These are phyloP conservation scores for Sequoia sempervirens DNA, from an alignment of 75 land plant genomes.

Conservation along the genomic window DNA sequence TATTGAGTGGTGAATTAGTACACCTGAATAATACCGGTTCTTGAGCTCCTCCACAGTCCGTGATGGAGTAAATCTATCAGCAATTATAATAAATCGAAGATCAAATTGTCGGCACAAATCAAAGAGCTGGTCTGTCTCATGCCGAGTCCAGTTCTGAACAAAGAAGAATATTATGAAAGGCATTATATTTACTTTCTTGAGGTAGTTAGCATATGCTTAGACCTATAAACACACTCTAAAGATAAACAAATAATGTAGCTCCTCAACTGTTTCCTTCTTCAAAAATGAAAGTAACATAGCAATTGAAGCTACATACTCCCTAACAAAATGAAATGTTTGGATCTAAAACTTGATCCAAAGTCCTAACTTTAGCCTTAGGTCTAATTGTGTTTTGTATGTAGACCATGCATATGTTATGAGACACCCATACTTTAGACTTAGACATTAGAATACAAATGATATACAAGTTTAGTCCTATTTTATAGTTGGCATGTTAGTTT, in stretches of 20 bases:
- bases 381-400: neutral
- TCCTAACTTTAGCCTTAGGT: neutral
- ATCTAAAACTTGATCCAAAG: neutral
- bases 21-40: constrained; percentile 87
- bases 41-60: constrained; percentile 87
- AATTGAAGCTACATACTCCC: neutral
- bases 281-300: constrained; percentile 4
- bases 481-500: neutral
- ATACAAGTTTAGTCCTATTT: neutral
- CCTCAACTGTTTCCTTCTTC: constrained; percentile 9
- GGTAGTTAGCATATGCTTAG: neutral
- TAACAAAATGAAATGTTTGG: neutral
- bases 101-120: constrained; percentile 87
- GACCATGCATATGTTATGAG: neutral
- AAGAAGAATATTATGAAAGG: neutral
- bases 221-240: neutral
- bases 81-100: constrained; percentile 79
- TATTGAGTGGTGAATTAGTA: neutral
- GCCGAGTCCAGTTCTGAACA: constrained; percentile 65
- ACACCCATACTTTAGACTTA: neutral
- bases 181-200: neutral
- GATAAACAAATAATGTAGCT: neutral
- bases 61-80: constrained; percentile 77
- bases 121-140: constrained; percentile 90
- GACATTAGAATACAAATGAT: neutral